These are phyloP conservation scores for Nymphaea colorata DNA, from an alignment of 164 flowering plant genomes.

Conservation along the genomic window DNA sequence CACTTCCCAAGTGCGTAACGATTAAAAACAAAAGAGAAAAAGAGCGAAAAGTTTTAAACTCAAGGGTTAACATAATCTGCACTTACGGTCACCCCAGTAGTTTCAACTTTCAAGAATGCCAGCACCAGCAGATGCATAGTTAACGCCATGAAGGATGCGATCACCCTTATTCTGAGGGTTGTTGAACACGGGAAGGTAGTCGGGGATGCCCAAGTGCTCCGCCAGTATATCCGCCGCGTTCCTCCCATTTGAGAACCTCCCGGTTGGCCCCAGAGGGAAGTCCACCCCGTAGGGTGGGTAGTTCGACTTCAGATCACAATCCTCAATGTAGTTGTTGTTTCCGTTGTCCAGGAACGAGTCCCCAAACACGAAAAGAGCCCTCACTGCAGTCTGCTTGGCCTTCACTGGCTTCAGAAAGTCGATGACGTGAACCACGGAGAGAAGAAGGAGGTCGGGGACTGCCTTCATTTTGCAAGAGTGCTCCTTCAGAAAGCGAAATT, in stretches of 20 bases:
- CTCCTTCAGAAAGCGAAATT: too few species aligned
- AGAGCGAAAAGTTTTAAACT: too few species aligned
- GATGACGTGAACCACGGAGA: background rate
- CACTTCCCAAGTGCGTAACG: too few species aligned
- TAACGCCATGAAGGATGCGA: background rate
- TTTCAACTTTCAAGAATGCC: too few species aligned
- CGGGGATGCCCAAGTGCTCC: conserved; percentile 26
- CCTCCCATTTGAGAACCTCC: conserved; percentile 55
- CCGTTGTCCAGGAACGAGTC: conserved; percentile 62
- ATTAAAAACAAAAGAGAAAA: too few species aligned
- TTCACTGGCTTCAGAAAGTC: too few species aligned
- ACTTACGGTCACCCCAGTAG: too few species aligned
- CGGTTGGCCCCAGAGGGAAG: conserved; percentile 46
- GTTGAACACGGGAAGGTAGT: background rate
- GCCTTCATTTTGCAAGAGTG: too few species aligned
- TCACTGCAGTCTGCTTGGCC: background rate
- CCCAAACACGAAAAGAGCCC: conserved; percentile 57
- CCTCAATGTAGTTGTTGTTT: conserved; percentile 44
- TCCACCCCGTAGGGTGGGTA: conserved; percentile 51
- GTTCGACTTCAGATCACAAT: conserved; percentile 28
- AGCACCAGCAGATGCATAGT: conserved; percentile 7
- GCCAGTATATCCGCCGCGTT: conserved; percentile 17
- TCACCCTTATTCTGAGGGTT: background rate
- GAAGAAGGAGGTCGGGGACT: background rate
- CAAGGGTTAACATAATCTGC: too few species aligned